phyloP scores from a whole-genome alignment of 106 monocot genomes.

The Dendrobium chrysotoxum region DNA sequence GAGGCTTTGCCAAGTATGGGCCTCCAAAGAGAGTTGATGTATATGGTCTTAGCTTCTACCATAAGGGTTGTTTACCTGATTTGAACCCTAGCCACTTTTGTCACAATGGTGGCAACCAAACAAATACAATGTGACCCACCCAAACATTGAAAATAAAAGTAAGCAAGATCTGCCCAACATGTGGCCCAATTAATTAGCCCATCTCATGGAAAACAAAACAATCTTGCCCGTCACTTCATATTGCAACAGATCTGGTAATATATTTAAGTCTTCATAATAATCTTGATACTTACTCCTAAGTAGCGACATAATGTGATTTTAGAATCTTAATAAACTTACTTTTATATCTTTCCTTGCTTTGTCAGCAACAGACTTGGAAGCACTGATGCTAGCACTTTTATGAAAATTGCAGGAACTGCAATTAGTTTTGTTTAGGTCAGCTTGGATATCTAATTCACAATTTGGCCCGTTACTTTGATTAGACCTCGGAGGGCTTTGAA shows the following conservation, averaged over 20 bases:
- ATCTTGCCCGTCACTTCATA: neutral
- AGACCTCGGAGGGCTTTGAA: constrained; percentile 31
- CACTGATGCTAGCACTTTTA: constrained; percentile 92
- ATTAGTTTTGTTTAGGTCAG: constrained; percentile 45
- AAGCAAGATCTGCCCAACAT: neutral
- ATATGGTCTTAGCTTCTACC: neutral
- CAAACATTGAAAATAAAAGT: neutral
- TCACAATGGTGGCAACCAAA: neutral
- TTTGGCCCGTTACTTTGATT: constrained; percentile 32
- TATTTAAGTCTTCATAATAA: neutral
- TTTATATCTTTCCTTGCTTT: constrained; percentile 35
- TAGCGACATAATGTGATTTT: neutral
- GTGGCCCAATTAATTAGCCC: neutral
- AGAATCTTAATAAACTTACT: constrained; percentile 33
- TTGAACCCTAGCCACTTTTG: neutral
- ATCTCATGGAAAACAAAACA: neutral
- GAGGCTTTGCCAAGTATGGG: neutral
- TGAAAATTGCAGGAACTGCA: constrained; percentile 56
- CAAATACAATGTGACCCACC: too few species aligned
- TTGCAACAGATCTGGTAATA: neutral
- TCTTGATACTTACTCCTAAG: neutral
- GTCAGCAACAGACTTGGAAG: constrained; percentile 62
- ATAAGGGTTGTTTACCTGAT: neutral
- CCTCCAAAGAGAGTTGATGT: neutral
- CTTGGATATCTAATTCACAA: constrained; percentile 14